Base-by-base conservation (phyloP, 495 filamentous ascomycete species). In the Stereocaulon alpinum region DNA sequence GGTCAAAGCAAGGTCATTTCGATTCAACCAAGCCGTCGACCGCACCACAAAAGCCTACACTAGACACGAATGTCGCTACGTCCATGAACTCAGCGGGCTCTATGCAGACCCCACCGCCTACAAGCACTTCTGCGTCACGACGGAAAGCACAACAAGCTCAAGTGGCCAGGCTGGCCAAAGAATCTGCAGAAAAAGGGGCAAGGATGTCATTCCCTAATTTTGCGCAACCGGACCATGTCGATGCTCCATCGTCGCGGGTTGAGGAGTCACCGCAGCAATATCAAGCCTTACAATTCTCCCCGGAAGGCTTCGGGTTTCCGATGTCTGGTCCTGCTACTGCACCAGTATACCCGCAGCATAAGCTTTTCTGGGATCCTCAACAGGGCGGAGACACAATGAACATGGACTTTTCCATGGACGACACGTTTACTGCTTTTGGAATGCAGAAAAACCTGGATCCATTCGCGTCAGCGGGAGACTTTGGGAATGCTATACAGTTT, bases 331-430 rank as follows among this genome's bases (percentile, higher is more conserved):
- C 89, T 1, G 81, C 85, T 41, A 77, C 82, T 6, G 87, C 84
- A 22, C 82, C 86, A 10, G 78, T 79, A 54, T 85, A 85, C 58
- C 78, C 78, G 7, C 82, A 85, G 61, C 77, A 84, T 43, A 80
- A 82, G 55, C 69, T 85, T 29, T 90, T 91, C 67, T 93, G 88
- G 87, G 89, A 91, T 60, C 75, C 85, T 15, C 78, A 82, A 29
- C 63, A 64, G 51, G 72, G 68, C 60, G 74, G 78, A 66, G 71
- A 68, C 55, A 75, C 70, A 12, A 82, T 84, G 78, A 79, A 77
- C 55, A 71, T 85, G 12, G 80, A 83, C 61, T 63, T 68, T 6
- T 27, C 66, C 24, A 53, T 60, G 49, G 61, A 68, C 18, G 61
- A 68, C 37, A 43, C 51, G 9, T 63, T 67, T 45, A 45, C 44